Base-by-base conservation (phyloP, 352 stramenopile species). In the Globisporangium lucens region DNA sequence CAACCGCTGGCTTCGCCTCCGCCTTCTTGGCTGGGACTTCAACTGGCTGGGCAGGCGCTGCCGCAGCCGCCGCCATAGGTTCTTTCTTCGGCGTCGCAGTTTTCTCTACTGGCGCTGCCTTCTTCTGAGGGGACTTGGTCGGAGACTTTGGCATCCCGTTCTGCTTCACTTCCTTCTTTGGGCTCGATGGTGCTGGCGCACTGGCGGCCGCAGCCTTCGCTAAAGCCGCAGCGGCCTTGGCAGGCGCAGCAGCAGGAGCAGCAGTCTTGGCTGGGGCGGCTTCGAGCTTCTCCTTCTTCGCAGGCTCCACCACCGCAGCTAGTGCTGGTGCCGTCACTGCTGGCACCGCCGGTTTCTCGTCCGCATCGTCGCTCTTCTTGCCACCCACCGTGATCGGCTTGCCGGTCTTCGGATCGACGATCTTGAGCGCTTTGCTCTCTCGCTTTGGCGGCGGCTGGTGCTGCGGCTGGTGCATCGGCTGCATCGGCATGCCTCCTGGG, bases 391-490 rank as follows among this genome's bases (percentile, higher is more conserved):
- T 41, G 15, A 70, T 58, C 22, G 24, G 58, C 36, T 70, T 57
- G 20, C 58, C 51, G 9, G 65, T 70, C 41, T 66, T 66, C 2
- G 65, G 65, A 49, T 70, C 4, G 75, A 30, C n/a, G 55, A 91
- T 89, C 46, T 74, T 29, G 4, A 85, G 66, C 30, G 61, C 63
- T 63, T 90, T 90, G 2, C 43, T 70, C 62, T 90, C 77, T 0
- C 83, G 82, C 56, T 85, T 82, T 1, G 72, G 69, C 4, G 75
- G 80, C 13, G 72, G 75, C 38, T 82, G 75, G 36, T 75, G 66
- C 33, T 68, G 57, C 58, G 49, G 64, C 55, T 47, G 68, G 66
- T 52, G 75, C 66, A 61, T 67, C 5, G 70, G 43, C 15, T 66
- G 70, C 72, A 85, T 73, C 5, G 65, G 63, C 65, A 85, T 76